phyloP scores from a whole-genome alignment of 2,329 filamentous ascomycete species.

The Aspergillus arachidicola region DNA sequence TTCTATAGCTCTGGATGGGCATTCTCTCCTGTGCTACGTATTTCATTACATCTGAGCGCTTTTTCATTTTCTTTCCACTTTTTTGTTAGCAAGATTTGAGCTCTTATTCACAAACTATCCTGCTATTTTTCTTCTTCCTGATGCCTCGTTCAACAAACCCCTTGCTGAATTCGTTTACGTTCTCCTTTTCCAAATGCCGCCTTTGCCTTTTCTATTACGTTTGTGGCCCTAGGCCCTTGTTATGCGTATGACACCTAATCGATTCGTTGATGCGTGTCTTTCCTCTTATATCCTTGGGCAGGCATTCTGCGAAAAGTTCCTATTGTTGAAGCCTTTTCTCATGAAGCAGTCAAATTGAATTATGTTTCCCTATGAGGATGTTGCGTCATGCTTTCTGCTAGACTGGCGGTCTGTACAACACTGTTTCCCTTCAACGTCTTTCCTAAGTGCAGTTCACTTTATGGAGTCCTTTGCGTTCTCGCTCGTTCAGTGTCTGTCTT shows the following conservation, averaged over 20 bases:
- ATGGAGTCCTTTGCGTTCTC: slow-evolving; percentile 20
- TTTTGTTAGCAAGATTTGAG: slow-evolving; percentile 41
- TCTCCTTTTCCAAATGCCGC: slow-evolving; percentile 15
- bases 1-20: slow-evolving; percentile 48
- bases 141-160: neutral
- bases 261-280: slow-evolving; percentile 37
- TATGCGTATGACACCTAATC: slow-evolving; percentile 42
- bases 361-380: slow-evolving; percentile 37
- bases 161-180: slow-evolving; percentile 4
- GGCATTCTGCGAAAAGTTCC: slow-evolving; percentile 50
- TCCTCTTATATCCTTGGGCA: slow-evolving; percentile 43
- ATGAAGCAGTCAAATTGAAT: slow-evolving; percentile 43
- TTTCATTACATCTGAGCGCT: slow-evolving; percentile 45
- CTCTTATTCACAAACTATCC: slow-evolving; percentile 25
- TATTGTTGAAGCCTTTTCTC: slow-evolving; percentile 32
- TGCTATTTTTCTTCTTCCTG: slow-evolving; percentile 19
- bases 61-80: slow-evolving; percentile 12
- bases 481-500: slow-evolving; percentile 13
- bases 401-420: slow-evolving; percentile 42
- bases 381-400: slow-evolving; percentile 36
- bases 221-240: slow-evolving; percentile 32
- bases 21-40: slow-evolving; percentile 45
- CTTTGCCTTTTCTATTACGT: slow-evolving; percentile 20
- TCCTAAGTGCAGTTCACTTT: slow-evolving; percentile 23
- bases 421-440: slow-evolving; percentile 25